A percentile compares a stretch with the other conserved stretches of the same genome.
Conservation (phyloP, 2,329 filamentous ascomycete species). For the Cladosporium sp. region DNA sequence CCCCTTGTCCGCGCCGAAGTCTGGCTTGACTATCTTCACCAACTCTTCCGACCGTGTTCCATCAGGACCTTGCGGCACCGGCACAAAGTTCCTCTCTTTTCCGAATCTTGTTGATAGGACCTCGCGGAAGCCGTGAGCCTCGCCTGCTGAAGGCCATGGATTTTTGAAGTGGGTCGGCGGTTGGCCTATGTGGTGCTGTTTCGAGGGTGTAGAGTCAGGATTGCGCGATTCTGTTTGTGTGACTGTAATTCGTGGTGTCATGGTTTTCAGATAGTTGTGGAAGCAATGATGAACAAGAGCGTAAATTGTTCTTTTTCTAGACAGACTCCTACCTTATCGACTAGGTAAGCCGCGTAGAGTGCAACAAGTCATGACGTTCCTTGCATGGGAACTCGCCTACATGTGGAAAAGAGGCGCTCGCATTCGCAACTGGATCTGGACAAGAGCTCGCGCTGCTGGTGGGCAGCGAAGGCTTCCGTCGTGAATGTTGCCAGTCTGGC, state of each 20-base stretch:
- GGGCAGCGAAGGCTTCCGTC: too few relatives aligned
- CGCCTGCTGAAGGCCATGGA: slow-evolving; percentile 42
- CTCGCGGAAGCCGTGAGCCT: slow-evolving; percentile 21
- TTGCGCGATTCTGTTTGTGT: not conserved
- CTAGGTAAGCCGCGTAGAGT: not conserved
- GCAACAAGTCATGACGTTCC: slow-evolving; percentile 5
- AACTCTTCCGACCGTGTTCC: slow-evolving; percentile 32
- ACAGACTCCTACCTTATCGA: not conserved
- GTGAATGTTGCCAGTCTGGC: too few relatives aligned
- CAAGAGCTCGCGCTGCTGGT: not conserved
- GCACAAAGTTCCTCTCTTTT: slow-evolving; percentile 39
- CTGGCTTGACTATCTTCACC: slow-evolving; percentile 37
- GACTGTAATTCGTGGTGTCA: slow-evolving; percentile 2
- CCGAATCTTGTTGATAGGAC: slow-evolving; percentile 34
- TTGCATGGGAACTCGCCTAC: not conserved
- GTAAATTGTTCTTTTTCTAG: not conserved
- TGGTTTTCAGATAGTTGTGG: not conserved
- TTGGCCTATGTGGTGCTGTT: slow-evolving; percentile 37
- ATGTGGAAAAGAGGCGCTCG: not conserved
- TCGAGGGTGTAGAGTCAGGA: slow-evolving; percentile 2
- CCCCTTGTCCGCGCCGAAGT: slow-evolving; percentile 31
- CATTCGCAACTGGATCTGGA: not conserved
- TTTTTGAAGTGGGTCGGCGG: slow-evolving; percentile 44
- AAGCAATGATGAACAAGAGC: not conserved
- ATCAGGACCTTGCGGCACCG: slow-evolving; percentile 35